Conservation (phyloP, 352 stramenopile species). For the Achlya hypogyna region DNA sequence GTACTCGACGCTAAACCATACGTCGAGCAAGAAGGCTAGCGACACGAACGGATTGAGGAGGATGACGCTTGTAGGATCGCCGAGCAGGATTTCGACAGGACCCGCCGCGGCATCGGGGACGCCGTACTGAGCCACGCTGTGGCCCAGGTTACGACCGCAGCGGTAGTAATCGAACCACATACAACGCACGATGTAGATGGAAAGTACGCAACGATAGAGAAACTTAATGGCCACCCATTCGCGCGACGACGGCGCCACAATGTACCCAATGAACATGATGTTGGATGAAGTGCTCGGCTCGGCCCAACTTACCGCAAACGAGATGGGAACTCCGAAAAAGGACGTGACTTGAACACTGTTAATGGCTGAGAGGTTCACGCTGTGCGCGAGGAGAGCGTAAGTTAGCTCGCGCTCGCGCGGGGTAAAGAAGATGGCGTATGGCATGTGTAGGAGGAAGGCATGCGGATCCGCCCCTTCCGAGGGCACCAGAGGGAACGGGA, state of each 20-base stretch:
- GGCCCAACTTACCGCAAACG: too few relatives aligned
- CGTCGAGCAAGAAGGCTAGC: background rate
- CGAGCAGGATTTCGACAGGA: background rate
- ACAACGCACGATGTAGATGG: background rate
- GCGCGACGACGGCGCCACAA: background rate
- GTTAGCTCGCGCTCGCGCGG: too few relatives aligned
- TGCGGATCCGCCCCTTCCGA: background rate
- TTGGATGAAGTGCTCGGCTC: too few relatives aligned
- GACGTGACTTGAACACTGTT: too few relatives aligned
- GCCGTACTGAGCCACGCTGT: background rate
- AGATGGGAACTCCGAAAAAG: background rate
- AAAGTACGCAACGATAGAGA: background rate
- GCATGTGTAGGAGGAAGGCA: background rate
- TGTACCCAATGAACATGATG: too few relatives aligned
- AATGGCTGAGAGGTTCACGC: too few relatives aligned
- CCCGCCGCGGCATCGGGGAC: background rate
- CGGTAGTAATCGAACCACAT: constrained; percentile 1
- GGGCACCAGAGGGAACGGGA: background rate
- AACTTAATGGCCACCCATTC: background rate
- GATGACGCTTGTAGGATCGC: background rate
- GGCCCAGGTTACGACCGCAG: background rate
- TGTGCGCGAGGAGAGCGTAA: too few relatives aligned
- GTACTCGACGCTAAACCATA: background rate
- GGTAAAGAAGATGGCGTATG: background rate
- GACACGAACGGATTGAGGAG: background rate